Percentiles rank a stretch among this genome's conserved stretches.
Conservation (phyloP, 805 yeast genomes). For the Allodekkera sacchari region DNA sequence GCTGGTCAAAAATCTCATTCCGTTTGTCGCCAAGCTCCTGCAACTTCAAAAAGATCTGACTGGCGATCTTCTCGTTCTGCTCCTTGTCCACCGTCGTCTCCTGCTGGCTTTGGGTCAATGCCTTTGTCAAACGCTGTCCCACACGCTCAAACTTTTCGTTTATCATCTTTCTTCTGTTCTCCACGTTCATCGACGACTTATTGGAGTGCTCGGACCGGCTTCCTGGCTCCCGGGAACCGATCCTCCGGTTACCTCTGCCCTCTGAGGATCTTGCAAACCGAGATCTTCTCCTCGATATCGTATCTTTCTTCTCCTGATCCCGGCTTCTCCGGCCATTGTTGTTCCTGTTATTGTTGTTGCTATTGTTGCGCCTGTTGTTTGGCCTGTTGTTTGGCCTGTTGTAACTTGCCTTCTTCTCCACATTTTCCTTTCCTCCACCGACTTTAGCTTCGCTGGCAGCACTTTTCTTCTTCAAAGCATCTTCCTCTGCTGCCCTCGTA, state of each 20-base stretch:
- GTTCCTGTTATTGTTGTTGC: constrained; percentile 2
- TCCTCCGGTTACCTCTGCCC: no score
- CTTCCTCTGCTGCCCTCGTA: neutral
- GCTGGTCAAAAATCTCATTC: constrained; percentile 3
- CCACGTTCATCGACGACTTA: no score
- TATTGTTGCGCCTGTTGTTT: constrained; percentile 1
- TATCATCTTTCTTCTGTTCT: no score
- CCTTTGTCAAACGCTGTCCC: no score
- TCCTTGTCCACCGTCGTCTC: neutral
- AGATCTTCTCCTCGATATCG: constrained; percentile 1
- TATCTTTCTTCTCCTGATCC: neutral
- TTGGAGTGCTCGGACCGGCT: no score
- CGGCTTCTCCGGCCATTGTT: neutral
- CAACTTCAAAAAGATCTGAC: no score
- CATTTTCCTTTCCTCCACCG: no score
- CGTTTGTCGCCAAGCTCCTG: no score
- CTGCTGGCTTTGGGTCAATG: constrained; percentile 6
- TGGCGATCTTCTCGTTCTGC: no score
- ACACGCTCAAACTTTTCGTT: no score
- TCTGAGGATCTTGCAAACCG: no score
- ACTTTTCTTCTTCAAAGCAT: neutral
- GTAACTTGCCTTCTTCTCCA: neutral
- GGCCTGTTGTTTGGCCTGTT: neutral
- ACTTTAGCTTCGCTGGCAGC: constrained; percentile 1
- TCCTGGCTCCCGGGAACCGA: no score